phyloP scores from a whole-genome alignment of 148 eudicot species.

The Diospyros kaki region DNA sequence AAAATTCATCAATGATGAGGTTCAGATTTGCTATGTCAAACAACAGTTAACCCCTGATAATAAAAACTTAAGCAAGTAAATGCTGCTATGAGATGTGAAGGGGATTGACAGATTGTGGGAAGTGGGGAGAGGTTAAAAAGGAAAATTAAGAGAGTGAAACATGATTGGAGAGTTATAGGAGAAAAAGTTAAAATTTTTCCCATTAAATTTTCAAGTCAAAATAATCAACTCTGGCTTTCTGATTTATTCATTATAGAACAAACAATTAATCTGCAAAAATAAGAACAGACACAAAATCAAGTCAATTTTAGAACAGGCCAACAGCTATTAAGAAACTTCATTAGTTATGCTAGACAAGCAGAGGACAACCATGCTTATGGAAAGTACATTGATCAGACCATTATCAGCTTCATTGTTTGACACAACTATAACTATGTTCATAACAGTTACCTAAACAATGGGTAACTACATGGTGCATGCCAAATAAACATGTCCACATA shows the following conservation, averaged over 20 bases:
- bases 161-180: no score
- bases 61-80: no score
- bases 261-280: background rate
- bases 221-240: background rate
- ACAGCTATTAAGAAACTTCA: background rate
- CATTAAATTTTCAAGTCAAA: background rate
- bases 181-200: no score
- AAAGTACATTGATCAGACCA: background rate
- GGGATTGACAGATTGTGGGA: no score
- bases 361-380: background rate
- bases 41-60: no score
- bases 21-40: no score
- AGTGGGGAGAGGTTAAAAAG: no score
- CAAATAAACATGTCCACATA: background rate
- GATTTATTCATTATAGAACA: background rate
- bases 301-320: background rate
- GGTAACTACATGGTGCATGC: background rate
- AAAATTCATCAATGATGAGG: no score
- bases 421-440: background rate
- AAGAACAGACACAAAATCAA: background rate
- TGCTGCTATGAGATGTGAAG: no score
- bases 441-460: constrained; percentile 1
- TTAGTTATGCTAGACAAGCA: constrained; percentile 1
- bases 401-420: background rate
- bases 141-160: no score